Percentiles rank a stretch among this genome's conserved stretches.
phyloP scores from a whole-genome alignment of 108 stramenopile species.

The Pseudonitzschia multistriata region DNA sequence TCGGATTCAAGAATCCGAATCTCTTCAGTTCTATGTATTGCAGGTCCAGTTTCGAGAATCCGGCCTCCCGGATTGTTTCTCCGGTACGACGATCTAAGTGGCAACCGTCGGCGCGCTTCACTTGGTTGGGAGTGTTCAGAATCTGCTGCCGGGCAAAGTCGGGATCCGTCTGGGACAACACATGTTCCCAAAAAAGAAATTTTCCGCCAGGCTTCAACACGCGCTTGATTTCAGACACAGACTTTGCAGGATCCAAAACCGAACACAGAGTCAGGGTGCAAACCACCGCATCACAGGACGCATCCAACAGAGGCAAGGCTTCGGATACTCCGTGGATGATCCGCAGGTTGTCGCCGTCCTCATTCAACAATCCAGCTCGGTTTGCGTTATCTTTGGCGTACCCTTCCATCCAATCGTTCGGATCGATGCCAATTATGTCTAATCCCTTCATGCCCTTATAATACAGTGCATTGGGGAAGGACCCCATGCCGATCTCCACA shows the following conservation, averaged over 20 bases:
- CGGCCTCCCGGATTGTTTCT: neutral
- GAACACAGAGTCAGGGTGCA: conserved; percentile 49
- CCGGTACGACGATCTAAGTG: conserved; percentile 6
- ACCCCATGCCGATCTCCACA: conserved; percentile 56
- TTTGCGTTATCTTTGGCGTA: conserved; percentile 48
- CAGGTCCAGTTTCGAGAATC: neutral
- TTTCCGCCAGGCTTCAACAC: conserved; percentile 6
- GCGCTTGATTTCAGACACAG: conserved; percentile 2
- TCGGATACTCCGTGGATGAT: conserved; percentile 51
- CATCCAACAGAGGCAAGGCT: conserved; percentile 41
- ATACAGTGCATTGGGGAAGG: conserved; percentile 58
- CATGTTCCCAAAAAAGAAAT: conserved; percentile 2
- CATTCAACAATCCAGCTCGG: neutral
- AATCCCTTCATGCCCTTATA: conserved; percentile 25
- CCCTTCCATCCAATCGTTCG: conserved; percentile 47
- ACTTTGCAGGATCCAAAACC: conserved; percentile 10
- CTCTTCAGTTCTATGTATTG: neutral
- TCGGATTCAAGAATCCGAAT: conserved; percentile 2
- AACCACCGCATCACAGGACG: conserved; percentile 48
- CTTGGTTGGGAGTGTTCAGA: neutral
- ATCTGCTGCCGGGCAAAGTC: neutral
- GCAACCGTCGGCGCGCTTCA: conserved; percentile 4
- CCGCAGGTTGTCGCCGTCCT: conserved; percentile 27
- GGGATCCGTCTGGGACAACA: neutral
- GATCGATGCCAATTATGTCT: conserved; percentile 56